Evolutionary conservation across 2,329 filamentous ascomycete genomes (phyloP).

Genomic region (Grosmannia serpens): DNA sequence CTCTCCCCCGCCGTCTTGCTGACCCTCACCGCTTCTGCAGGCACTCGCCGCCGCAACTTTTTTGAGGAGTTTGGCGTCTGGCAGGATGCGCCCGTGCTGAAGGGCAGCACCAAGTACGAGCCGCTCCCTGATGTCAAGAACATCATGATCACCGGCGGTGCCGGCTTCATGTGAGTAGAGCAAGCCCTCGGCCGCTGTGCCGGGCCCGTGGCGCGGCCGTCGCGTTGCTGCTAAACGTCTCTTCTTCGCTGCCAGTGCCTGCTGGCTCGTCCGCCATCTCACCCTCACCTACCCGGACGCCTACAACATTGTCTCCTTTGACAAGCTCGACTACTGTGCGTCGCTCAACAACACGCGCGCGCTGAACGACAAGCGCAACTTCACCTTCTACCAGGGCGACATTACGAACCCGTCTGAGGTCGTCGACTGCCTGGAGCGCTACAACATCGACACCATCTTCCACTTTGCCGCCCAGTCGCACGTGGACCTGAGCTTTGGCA

Average conservation of each 20-base stretch:
- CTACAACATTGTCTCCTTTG: conserved; percentile 73
- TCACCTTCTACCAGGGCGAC: conserved; percentile 69
- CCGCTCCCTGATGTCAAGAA: conserved; percentile 60
- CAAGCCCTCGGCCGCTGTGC: not conserved
- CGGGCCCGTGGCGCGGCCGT: not conserved
- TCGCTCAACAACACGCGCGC: conserved; percentile 68
- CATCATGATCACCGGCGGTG: conserved; percentile 74
- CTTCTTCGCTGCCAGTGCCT: conserved; percentile 42
- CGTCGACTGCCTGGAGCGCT: conserved; percentile 55
- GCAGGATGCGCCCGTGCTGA: conserved; percentile 60
- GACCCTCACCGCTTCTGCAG: conserved; percentile 7
- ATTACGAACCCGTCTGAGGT: conserved; percentile 62
- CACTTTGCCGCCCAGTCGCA: conserved; percentile 82
- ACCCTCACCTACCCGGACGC: conserved; percentile 58
- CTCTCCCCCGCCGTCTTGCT: not conserved
- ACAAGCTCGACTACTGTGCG: conserved; percentile 76
- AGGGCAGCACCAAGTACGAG: conserved; percentile 58
- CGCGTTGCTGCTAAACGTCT: not conserved
- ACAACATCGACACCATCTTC: conserved; percentile 68
- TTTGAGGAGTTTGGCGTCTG: conserved; percentile 53
- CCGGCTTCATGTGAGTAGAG: conserved; percentile 68
- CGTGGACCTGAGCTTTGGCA: conserved; percentile 72
- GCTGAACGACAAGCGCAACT: conserved; percentile 58
- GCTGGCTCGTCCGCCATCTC: conserved; percentile 72
- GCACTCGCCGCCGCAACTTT: conserved; percentile 24